Conservation (phyloP, 202 grass and related monocot species). For the Elaeis oleifera region DNA sequence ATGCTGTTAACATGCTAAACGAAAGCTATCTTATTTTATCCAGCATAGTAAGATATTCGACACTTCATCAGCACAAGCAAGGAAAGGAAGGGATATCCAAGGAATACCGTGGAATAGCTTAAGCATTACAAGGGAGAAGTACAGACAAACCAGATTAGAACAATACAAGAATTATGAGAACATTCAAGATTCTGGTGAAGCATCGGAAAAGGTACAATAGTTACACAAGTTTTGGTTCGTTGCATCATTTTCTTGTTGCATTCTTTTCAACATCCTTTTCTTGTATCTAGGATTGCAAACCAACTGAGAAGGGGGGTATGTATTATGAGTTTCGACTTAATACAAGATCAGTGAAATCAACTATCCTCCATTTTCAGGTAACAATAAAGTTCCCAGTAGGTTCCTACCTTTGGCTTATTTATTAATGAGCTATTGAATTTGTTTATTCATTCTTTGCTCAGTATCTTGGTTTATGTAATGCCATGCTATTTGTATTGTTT, state of each 20-base stretch:
- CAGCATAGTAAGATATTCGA: slow-evolving; percentile 36
- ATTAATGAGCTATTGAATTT: too few relatives aligned
- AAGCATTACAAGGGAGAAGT: slow-evolving; percentile 40
- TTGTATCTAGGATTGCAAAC: slow-evolving; percentile 40
- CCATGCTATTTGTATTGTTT: too few relatives aligned
- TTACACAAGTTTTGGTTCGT: slow-evolving; percentile 7
- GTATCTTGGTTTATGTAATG: too few relatives aligned
- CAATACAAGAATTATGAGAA: slow-evolving; percentile 76
- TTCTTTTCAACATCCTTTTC: slow-evolving; percentile 2
- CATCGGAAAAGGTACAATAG: slow-evolving; percentile 45
- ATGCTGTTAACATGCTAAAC: background rate
- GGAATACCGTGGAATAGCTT: slow-evolving; percentile 60
- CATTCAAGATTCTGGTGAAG: slow-evolving; percentile 51
- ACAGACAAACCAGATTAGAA: slow-evolving; percentile 36
- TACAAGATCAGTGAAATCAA: slow-evolving; percentile 62
- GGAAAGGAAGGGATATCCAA: slow-evolving; percentile 72
- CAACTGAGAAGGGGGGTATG: slow-evolving; percentile 38
- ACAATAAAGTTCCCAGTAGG: background rate
- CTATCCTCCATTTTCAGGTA: slow-evolving; percentile 86
- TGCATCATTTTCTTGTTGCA: background rate
- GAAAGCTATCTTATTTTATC: slow-evolving; percentile 21
- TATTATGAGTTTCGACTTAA: slow-evolving; percentile 74
- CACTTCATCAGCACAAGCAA: slow-evolving; percentile 40
- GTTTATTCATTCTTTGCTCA: too few relatives aligned
- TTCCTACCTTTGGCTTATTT: too few relatives aligned